phyloP scores from a whole-genome alignment of 441 rosid species.

The Erysimum cheiri region DNA sequence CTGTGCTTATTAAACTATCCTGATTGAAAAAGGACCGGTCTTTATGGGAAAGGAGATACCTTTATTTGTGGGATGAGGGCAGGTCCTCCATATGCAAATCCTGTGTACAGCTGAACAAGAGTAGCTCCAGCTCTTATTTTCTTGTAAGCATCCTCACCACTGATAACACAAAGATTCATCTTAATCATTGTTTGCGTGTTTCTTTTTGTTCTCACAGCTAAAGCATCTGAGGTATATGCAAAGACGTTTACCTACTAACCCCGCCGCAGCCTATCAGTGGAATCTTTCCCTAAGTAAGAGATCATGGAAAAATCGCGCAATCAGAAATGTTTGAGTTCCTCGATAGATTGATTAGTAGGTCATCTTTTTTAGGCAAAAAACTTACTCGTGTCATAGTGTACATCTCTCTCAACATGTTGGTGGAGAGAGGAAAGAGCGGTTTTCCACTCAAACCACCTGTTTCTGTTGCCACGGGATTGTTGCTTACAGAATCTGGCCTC shows the following conservation, averaged over 20 bases:
- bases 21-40: neutral
- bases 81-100: constrained; percentile 95
- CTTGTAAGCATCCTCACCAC: constrained; percentile 96
- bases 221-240: neutral
- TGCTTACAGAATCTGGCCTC: constrained; percentile 72
- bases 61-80: constrained; percentile 88
- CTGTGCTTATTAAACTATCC: neutral
- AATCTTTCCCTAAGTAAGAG: constrained; percentile 78
- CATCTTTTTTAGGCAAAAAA: constrained; percentile 15
- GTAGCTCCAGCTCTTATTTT: constrained; percentile 95
- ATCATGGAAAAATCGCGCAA: neutral
- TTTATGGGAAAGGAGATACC: constrained; percentile 50
- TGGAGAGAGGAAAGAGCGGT: constrained; percentile 82
- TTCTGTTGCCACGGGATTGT: constrained; percentile 64
- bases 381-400: constrained; percentile 90
- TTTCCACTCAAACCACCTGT: constrained; percentile 93
- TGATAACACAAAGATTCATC: constrained; percentile 39
- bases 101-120: constrained; percentile 94
- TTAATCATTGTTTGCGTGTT: neutral
- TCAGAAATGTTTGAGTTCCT: constrained; percentile 25
- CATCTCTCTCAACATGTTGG: constrained; percentile 81
- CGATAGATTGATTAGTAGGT: neutral
- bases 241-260: constrained; percentile 67
- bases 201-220: constrained; percentile 7
- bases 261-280: constrained; percentile 98